Conservation (phyloP, 2,329 filamentous ascomycete species). For the Alternaria longipes region DNA sequence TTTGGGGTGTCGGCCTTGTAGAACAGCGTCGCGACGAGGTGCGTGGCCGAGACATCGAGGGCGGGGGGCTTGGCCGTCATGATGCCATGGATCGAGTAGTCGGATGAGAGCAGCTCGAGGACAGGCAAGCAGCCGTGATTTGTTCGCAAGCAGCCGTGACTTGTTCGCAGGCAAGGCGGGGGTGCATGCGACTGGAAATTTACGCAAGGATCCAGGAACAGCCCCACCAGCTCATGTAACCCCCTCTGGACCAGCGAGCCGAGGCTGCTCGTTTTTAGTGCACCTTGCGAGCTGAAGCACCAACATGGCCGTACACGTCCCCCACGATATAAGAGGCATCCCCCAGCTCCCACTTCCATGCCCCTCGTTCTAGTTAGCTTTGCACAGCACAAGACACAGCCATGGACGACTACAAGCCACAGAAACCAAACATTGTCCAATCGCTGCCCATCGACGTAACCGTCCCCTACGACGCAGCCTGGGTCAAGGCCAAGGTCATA, state of each 20-base stretch:
- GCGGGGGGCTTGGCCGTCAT: background rate
- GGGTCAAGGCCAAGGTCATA: conserved; percentile 51
- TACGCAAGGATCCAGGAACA: conserved; percentile 9
- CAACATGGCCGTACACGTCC: background rate
- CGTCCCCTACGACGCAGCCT: conserved; percentile 46
- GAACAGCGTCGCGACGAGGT: conserved; percentile 51
- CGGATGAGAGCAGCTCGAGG: too few species aligned
- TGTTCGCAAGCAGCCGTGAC: too few species aligned
- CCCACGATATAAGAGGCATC: background rate
- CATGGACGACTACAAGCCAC: conserved; percentile 38
- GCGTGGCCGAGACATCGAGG: conserved; percentile 15
- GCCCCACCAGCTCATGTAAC: background rate
- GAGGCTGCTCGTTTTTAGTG: conserved; percentile 1
- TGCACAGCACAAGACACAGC: background rate
- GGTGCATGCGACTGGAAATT: conserved; percentile 6
- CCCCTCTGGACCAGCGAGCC: background rate
- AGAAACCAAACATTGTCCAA: conserved; percentile 39
- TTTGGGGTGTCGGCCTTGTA: conserved; percentile 47
- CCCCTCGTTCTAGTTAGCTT: background rate
- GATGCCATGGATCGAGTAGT: background rate
- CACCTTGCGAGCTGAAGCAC: background rate
- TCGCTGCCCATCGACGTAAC: conserved; percentile 52
- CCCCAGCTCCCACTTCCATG: background rate
- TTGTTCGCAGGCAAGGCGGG: background rate
- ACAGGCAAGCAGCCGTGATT: too few species aligned